phyloP scores from a whole-genome alignment of 805 yeast genomes.

The Kazachstania psychrophila region DNA sequence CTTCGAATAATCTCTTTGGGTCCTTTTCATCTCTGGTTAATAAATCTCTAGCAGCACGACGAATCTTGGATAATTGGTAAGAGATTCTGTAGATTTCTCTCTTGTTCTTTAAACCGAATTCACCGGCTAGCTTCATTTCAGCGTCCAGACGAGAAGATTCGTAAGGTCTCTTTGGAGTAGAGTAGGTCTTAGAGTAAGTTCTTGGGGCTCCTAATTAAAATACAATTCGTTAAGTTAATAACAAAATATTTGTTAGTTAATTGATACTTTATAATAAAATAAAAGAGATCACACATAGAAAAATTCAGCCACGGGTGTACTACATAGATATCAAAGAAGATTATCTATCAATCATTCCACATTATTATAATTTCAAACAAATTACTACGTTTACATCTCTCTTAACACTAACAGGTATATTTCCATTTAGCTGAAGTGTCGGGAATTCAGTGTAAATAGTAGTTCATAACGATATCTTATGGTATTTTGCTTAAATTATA shows the following conservation, averaged over 20 bases:
- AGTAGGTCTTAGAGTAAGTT: constrained; percentile 98
- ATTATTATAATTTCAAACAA: no score
- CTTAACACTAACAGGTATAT: background rate
- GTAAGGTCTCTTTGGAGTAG: constrained; percentile 99
- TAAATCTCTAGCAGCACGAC: constrained; percentile 99
- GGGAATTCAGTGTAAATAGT: constrained; percentile 63
- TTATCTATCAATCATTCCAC: background rate
- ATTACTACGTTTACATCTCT: background rate
- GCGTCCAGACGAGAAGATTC: constrained; percentile 99
- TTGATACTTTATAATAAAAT: no score
- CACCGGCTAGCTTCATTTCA: constrained; percentile 99
- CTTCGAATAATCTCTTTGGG: constrained; percentile 99
- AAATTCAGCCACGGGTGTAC: no score
- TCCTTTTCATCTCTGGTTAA: constrained; percentile 99
- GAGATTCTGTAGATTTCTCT: constrained; percentile 99
- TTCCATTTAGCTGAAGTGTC: constrained; percentile 66
- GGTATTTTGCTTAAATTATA: no score
- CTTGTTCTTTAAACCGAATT: constrained; percentile 99
- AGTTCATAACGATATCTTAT: no score
- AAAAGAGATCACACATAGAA: background rate
- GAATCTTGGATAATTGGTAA: constrained; percentile 97
- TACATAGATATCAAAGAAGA: background rate
- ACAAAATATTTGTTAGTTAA: constrained; percentile 10
- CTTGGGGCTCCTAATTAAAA: constrained; percentile 80
- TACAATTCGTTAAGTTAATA: background rate